Evolutionary conservation across 2,329 filamentous ascomycete genomes (phyloP).

Genomic region (Paradendryphiella salina): DNA sequence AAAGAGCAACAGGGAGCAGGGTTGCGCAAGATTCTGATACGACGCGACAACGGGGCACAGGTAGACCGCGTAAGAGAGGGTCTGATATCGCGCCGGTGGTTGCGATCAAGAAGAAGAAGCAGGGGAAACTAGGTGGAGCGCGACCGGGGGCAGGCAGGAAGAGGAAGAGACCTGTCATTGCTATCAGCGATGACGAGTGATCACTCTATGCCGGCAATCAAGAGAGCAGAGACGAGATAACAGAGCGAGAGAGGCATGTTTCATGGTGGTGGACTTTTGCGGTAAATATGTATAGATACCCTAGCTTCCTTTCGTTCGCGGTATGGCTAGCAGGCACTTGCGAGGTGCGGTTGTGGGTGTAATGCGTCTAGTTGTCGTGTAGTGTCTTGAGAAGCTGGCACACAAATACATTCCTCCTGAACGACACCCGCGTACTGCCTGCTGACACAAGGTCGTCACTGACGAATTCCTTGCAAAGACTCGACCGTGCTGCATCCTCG

Average conservation of each 20-base stretch:
- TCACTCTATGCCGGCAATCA: background rate
- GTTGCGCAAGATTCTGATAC: background rate
- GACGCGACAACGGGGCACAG: background rate
- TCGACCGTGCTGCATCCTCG: too few relatives aligned
- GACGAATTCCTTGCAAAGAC: too few relatives aligned
- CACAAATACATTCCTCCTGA: too few relatives aligned
- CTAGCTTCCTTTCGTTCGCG: background rate
- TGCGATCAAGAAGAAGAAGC: slow-evolving; percentile 3
- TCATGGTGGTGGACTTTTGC: background rate
- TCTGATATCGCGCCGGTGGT: slow-evolving; percentile 8
- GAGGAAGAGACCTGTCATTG: slow-evolving; percentile 19
- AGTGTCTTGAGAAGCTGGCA: too few relatives aligned
- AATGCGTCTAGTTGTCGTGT: too few relatives aligned
- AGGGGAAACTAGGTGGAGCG: slow-evolving; percentile 10
- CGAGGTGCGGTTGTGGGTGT: background rate
- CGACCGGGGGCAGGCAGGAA: slow-evolving; percentile 14
- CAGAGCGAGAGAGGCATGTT: background rate
- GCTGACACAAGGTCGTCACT: too few relatives aligned
- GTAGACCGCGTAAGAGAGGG: background rate
- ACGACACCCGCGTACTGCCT: too few relatives aligned
- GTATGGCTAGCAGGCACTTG: background rate
- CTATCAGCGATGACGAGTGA: slow-evolving; percentile 22
- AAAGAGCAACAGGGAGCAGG: slow-evolving; percentile 1
- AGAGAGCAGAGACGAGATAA: background rate
- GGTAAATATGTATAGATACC: background rate